Evolutionary conservation across 2,329 filamentous ascomycete genomes (phyloP).

Genomic region (Penicillium sp.): DNA sequence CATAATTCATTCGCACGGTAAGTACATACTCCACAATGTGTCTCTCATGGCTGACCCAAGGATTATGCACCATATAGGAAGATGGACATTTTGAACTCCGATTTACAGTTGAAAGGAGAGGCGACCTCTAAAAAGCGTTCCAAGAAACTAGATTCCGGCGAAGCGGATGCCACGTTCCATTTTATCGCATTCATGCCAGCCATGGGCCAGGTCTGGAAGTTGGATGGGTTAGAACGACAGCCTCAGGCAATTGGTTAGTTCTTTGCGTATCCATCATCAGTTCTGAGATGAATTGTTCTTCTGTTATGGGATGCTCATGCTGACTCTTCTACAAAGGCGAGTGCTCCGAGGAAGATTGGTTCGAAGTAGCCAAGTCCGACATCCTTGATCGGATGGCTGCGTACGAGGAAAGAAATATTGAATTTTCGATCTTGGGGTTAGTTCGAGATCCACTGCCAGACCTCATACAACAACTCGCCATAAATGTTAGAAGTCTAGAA

Average conservation of each 20-base stretch:
- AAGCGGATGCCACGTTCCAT: slow-evolving; percentile 72
- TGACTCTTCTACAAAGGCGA: slow-evolving; percentile 35
- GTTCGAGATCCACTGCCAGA: slow-evolving; percentile 66
- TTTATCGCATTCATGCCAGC: slow-evolving; percentile 88
- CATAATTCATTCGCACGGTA: slow-evolving; percentile 87
- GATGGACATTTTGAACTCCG: slow-evolving; percentile 74
- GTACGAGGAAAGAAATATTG: slow-evolving; percentile 66
- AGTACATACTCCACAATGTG: neutral
- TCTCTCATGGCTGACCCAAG: neutral
- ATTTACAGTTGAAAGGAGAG: slow-evolving; percentile 63
- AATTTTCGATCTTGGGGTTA: slow-evolving; percentile 79
- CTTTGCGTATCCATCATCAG: too few species aligned
- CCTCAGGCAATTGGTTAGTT: slow-evolving; percentile 66
- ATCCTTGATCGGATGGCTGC: slow-evolving; percentile 71
- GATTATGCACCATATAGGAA: slow-evolving; percentile 54
- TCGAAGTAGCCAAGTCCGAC: slow-evolving; percentile 64
- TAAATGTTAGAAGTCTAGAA: slow-evolving; percentile 52
- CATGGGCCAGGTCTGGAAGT: slow-evolving; percentile 77
- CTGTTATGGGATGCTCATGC: neutral
- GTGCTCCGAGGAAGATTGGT: slow-evolving; percentile 65
- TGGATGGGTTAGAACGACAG: slow-evolving; percentile 79
- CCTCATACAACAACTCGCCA: slow-evolving; percentile 48
- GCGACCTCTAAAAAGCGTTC: slow-evolving; percentile 43
- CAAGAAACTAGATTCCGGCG: slow-evolving; percentile 49
- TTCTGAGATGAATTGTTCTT: neutral